Conservation (phyloP, 441 rosid species). For the Viola pubescens region DNA sequence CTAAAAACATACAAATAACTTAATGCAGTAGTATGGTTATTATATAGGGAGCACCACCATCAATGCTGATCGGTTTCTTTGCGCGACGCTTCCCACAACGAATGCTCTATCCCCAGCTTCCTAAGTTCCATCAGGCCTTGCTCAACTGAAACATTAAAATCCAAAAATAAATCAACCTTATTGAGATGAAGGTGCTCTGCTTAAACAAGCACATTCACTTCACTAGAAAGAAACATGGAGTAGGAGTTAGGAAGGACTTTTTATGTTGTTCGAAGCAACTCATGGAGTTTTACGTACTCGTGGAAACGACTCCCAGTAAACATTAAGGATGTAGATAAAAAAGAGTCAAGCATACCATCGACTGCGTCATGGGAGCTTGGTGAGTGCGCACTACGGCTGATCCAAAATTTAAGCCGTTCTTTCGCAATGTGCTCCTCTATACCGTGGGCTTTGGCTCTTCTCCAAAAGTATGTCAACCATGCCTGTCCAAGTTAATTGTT, state of each 20-base stretch:
- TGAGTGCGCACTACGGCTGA: slow-evolving; percentile 51
- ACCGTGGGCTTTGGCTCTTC: slow-evolving; percentile 70
- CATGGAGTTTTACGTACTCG: neutral
- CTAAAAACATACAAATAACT: too few relatives aligned
- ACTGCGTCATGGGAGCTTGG: slow-evolving; percentile 73
- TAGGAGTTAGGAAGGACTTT: too few relatives aligned
- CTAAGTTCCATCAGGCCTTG: slow-evolving; percentile 72
- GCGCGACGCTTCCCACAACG: slow-evolving; percentile 88
- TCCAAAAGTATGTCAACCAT: slow-evolving; percentile 90
- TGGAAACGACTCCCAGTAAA: neutral
- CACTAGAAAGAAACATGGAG: neutral
- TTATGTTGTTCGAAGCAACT: too few relatives aligned
- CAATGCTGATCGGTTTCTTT: slow-evolving; percentile 26
- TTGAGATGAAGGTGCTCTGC: neutral
- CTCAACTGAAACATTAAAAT: slow-evolving; percentile 47
- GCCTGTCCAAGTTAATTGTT: slow-evolving; percentile 37
- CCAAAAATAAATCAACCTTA: neutral
- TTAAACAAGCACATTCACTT: neutral
- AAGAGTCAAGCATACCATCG: slow-evolving; percentile 48
- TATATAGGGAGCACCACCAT: too few relatives aligned
- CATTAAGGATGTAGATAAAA: neutral
- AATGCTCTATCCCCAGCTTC: slow-evolving; percentile 82
- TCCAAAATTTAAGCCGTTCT: slow-evolving; percentile 78
- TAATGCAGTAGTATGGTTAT: too few relatives aligned
- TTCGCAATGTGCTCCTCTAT: slow-evolving; percentile 83